Evolutionary conservation across 1,139 yeast species (phyloP), one percentile per base, ranked within the genome.

Genomic region (Lodderomyces theae): DNA sequence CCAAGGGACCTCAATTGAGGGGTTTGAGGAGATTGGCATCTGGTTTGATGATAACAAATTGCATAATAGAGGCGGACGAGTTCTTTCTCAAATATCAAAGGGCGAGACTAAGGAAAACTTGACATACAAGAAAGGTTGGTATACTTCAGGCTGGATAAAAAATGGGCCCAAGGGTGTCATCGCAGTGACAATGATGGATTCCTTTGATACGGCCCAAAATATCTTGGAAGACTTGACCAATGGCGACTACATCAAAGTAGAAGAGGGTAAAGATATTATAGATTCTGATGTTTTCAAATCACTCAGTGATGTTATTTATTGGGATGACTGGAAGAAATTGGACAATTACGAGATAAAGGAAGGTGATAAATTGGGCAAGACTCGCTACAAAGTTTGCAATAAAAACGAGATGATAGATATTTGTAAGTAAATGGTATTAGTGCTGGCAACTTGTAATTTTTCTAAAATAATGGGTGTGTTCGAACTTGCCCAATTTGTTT

Each of bases 131-230:
- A 67, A 72, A 1, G 86, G 90, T 0, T 65, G 87, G 50, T 92
- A 89, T 53, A 81, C 87, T 1, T 71, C 92, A 4, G 99, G 99
- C 0, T 92, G 99, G 99, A 84, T 90, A 41, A 80, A 85, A 45
- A 82, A 77, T 42, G 96, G 96, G 0, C 88, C 96, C 7, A 75
- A 78, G 28, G 99, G 99, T 1, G 95, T 89, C 5, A 92, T 92
- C 48, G 95, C 96, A 11, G 76, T 86, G 12, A 88, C 98, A 0
- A 87, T 92, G 86, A 74, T 84, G 72, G 94, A 87, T 46, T 77
- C 95, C 0, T 85, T 82, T 52, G 80, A 79, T 26, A 86, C 89
- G 0, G 92, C 87, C 0, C 85, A 80, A 35, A 66, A 70, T n/a
- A 64, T 88, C 0, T 55, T 82, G 15, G 67, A 72, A 34, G 95